Evolutionary conservation across 768 basidiomycete species (phyloP), one percentile per base, ranked within the genome.

Genomic region (Pholiota conissans): DNA sequence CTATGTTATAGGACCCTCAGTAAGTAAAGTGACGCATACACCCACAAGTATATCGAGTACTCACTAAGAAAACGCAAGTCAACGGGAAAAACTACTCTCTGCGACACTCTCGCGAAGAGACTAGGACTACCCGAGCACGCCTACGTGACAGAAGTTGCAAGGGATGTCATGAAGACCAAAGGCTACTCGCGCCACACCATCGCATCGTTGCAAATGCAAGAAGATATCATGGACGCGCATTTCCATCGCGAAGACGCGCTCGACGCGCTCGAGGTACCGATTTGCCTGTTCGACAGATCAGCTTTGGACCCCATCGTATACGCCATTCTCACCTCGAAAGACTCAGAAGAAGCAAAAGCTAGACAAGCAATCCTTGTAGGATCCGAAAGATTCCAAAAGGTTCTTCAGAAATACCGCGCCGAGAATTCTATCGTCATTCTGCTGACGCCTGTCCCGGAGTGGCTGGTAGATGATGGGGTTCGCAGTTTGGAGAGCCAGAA

Each of bases 51-150:
- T n/a, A n/a, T n/a, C n/a, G n/a, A n/a, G n/a, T n/a, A n/a, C n/a
- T n/a, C n/a, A 47, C 27, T 22, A 13, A 20, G 37, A 37, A 26
- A 27, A 11, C 56, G 11, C 1, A 69, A 80, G 69, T 86, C 86
- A 14, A 84, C 83, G 11, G 87, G 87, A n/a, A 90, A 89, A 68
- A 85, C 87, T 24, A 88, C 86, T 0, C 75, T 88, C 3, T 87
- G 84, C 66, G 67, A 77, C 32, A 82, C 84, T 1, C 67, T 87
- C 0, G 76, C 76, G 0, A 60, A 72, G 45, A 71, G 73, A 34
- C 63, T 86, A 9, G 69, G 71, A 1, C 57, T 89, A 28, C 52
- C 60, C 2, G 63, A 64, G 16, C 56, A 66, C 28, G 76, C 75
- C 28, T 79, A 79, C 55, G 78, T 90, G 56, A 81, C 73, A 22